A percentile compares a stretch with the other conserved stretches of the same genome.
These are phyloP conservation scores for Eucalyptus polybractea DNA, from an alignment of 345 rosid species.

Conservation along the genomic window DNA sequence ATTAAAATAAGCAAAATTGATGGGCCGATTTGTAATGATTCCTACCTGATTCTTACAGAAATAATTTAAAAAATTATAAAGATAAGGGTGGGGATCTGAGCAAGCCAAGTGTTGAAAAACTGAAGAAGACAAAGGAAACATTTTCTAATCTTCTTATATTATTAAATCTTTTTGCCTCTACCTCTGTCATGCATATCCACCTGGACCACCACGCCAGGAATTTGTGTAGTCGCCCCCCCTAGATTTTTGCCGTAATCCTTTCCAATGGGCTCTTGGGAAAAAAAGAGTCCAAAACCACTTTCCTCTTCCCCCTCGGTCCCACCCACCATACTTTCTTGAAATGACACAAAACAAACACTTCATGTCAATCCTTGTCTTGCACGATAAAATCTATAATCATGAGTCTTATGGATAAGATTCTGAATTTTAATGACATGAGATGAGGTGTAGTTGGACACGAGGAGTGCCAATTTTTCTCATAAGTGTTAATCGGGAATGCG, in stretches of 20 bases:
- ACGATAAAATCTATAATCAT: background rate
- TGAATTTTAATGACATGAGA: background rate
- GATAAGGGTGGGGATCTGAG: background rate
- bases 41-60: background rate
- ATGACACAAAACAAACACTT: background rate
- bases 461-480: background rate
- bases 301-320: background rate
- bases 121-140: background rate
- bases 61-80: background rate
- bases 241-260: background rate
- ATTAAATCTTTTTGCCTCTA: background rate
- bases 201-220: background rate
- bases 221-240: too few species aligned
- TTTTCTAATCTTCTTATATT: background rate
- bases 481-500: accelerated
- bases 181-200: background rate
- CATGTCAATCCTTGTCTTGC: background rate
- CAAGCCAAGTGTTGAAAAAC: background rate
- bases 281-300: background rate
- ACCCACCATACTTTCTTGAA: background rate
- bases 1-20: background rate
- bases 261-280: background rate
- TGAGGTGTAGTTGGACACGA: background rate
- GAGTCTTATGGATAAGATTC: background rate
- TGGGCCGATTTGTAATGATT: background rate